Conservation (phyloP, 2,329 filamentous ascomycete genomes). For the Colletotrichum ledebouriae region DNA sequence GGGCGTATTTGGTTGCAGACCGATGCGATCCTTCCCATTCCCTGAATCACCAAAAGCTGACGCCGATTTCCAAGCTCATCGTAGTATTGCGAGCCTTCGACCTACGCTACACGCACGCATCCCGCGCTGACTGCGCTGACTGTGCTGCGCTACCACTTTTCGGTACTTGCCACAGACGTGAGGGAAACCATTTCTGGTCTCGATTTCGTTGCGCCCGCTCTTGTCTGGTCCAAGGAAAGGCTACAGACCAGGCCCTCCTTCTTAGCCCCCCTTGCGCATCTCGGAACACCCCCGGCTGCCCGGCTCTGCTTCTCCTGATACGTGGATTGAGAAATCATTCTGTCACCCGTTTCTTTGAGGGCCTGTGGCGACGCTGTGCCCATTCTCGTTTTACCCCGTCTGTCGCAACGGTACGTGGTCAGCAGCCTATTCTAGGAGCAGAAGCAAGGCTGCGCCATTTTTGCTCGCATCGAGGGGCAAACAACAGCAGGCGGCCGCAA, state of each 20-base stretch:
- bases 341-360: not conserved
- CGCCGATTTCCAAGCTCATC: constrained; percentile 25
- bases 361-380: constrained; percentile 14
- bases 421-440: constrained; percentile 16
- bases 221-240: not conserved
- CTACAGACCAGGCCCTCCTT: constrained; percentile 11
- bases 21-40: constrained; percentile 27
- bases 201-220: constrained; percentile 22
- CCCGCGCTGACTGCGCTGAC: constrained; percentile 21
- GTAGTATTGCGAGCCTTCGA: constrained; percentile 28
- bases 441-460: constrained; percentile 12
- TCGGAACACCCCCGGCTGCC: constrained; percentile 16
- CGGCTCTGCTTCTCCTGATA: constrained; percentile 10
- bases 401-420: constrained; percentile 8
- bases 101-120: constrained; percentile 11
- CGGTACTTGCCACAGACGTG: constrained; percentile 28
- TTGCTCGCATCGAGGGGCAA: constrained; percentile 6
- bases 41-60: constrained; percentile 34
- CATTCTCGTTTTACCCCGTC: constrained; percentile 3
- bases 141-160: constrained; percentile 24
- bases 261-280: constrained; percentile 23
- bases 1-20: constrained; percentile 13
- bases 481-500: not conserved
- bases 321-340: not conserved
- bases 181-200: constrained; percentile 14